A percentile compares a stretch with the other conserved stretches of the same genome.
phyloP scores from a whole-genome alignment of 108 stramenopile genomes.

The Nitzschia putrida region DNA sequence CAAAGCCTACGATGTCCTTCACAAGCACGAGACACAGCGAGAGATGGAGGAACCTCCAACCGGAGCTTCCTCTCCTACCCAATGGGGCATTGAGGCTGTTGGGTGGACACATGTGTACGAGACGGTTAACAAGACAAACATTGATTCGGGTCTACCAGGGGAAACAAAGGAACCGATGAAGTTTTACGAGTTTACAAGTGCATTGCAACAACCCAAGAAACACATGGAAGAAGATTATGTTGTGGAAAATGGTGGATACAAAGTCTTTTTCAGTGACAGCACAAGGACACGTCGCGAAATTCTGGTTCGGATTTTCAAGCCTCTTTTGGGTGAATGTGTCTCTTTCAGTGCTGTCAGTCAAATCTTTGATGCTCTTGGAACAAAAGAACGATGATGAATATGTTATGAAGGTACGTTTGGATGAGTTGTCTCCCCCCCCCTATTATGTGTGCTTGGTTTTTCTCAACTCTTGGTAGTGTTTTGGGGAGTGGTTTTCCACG shows the following conservation, averaged over 20 bases:
- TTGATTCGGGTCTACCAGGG: constrained; percentile 17
- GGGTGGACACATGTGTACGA: constrained; percentile 43
- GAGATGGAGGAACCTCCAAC: constrained; percentile 1
- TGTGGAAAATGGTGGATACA: constrained; percentile 29
- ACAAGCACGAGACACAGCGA: constrained; percentile 53
- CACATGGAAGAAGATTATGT: constrained; percentile 30
- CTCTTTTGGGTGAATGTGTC: constrained; percentile 71
- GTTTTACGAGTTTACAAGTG: constrained; percentile 38
- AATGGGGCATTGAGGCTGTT: constrained; percentile 43
- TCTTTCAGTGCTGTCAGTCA: constrained; percentile 67
- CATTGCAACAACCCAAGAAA: constrained; percentile 36
- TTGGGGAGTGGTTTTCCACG: constrained; percentile 79
- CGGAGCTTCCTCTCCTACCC: constrained; percentile 21
- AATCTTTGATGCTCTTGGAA: constrained; percentile 63
- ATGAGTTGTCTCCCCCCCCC: no score
- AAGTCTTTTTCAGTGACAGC: constrained; percentile 63
- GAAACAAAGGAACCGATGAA: constrained; percentile 17
- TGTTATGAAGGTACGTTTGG: constrained; percentile 38
- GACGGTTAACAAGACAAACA: constrained; percentile 27
- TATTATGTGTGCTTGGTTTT: not conserved
- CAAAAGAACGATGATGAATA: constrained; percentile 57
- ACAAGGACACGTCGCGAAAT: constrained; percentile 62
- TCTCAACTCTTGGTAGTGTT: constrained; percentile 34
- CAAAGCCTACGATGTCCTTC: constrained; percentile 62
- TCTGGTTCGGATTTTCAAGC: constrained; percentile 63